Evolutionary conservation across 75 land plant species (phyloP).

Genomic region (Cryptomeria japonica): DNA sequence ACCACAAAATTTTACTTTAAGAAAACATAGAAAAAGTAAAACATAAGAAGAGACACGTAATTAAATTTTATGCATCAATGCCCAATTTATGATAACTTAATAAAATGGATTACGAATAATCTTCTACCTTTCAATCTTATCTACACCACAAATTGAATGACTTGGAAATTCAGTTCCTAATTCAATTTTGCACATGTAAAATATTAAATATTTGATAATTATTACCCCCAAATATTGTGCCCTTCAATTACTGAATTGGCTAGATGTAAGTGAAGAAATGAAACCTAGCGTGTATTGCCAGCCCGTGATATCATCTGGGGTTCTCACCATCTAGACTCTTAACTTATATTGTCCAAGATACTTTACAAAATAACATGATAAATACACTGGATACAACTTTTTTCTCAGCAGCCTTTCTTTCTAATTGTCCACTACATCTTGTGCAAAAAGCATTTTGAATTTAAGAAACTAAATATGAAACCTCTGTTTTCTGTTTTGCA

Average conservation of each 20-base stretch:
- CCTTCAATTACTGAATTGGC: background rate
- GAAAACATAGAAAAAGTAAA: no score
- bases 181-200: no score
- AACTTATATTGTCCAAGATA: background rate
- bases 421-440: background rate
- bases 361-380: background rate
- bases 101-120: no score
- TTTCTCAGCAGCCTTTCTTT: background rate
- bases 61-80: no score
- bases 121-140: no score
- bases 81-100: no score
- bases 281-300: background rate
- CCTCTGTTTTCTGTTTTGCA: constrained; percentile 27
- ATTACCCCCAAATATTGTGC: no score
- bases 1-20: no score
- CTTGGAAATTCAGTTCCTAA: no score
- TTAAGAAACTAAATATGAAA: background rate
- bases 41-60: no score
- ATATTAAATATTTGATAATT: no score
- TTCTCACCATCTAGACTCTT: background rate
- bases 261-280: background rate
- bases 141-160: no score
- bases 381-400: background rate
- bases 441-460: background rate
- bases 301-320: background rate